Conservation (phyloP, 2,329 filamentous ascomycete species). For the Claviceps digitariae region DNA sequence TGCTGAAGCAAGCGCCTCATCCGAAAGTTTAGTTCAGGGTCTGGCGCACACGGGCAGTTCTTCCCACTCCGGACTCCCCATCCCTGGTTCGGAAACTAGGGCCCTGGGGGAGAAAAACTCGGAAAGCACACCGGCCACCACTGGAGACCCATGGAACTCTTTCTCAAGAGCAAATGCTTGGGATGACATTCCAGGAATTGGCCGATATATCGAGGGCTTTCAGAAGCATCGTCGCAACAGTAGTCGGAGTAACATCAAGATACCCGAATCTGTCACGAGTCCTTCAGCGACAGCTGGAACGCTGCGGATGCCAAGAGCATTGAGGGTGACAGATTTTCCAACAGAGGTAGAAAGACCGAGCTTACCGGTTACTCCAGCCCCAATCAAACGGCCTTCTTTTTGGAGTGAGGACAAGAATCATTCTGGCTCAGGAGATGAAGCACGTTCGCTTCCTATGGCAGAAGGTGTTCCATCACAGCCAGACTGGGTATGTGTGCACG, state of each 20-base stretch:
- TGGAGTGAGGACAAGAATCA: slow-evolving; percentile 36
- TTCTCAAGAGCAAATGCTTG: slow-evolving; percentile 78
- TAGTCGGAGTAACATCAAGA: slow-evolving; percentile 12
- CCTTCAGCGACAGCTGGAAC: not conserved
- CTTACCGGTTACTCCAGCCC: slow-evolving; percentile 80
- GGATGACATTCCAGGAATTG: slow-evolving; percentile 84
- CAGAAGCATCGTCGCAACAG: slow-evolving; percentile 41
- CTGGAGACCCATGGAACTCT: slow-evolving; percentile 50
- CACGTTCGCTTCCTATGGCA: slow-evolving; percentile 53
- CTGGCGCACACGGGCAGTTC: not conserved
- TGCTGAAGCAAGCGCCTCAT: slow-evolving; percentile 6
- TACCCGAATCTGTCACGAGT: not conserved
- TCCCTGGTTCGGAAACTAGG: not conserved
- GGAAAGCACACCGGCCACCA: not conserved
- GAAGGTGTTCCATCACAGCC: slow-evolving; percentile 75
- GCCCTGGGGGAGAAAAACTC: not conserved
- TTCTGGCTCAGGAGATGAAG: slow-evolving; percentile 35
- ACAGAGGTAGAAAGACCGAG: slow-evolving; percentile 71
- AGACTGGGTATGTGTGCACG: slow-evolving; percentile 82
- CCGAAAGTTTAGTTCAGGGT: not conserved
- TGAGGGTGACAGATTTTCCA: slow-evolving; percentile 78
- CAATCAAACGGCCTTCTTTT: slow-evolving; percentile 54
- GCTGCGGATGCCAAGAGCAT: slow-evolving; percentile 24
- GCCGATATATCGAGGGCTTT: slow-evolving; percentile 69
- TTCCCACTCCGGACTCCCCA: not conserved